phyloP scores from a whole-genome alignment of 331 rosid genomes.

The Malus hybrid region DNA sequence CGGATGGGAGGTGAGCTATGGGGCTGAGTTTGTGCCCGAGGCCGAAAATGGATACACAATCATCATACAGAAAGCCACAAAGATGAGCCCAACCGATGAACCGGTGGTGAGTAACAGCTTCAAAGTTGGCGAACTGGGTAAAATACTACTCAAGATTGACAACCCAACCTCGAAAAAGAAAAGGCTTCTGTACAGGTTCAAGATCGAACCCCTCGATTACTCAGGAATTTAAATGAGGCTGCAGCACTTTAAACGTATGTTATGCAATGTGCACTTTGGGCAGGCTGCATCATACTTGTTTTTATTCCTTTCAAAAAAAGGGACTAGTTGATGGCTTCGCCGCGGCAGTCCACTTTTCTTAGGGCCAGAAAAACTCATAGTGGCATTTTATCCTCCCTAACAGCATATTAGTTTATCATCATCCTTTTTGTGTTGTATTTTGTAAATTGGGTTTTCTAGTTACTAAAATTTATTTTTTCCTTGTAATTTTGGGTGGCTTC shows the following conservation, averaged over 20 bases:
- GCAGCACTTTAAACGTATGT: background rate
- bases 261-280: background rate
- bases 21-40: conserved; percentile 82
- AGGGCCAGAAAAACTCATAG: no score
- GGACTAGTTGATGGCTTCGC: no score
- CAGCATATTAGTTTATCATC: conserved; percentile 14
- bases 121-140: conserved; percentile 75
- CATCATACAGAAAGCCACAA: conserved; percentile 66
- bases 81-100: conserved; percentile 64
- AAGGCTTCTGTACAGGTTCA: conserved; percentile 94
- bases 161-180: conserved; percentile 76
- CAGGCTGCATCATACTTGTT: no score
- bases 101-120: conserved; percentile 63
- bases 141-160: conserved; percentile 63
- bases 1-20: conserved; percentile 89
- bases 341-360: no score
- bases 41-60: conserved; percentile 48
- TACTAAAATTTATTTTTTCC: conserved; percentile 10
- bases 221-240: conserved; percentile 12
- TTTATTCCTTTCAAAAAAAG: no score
- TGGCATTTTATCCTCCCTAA: no score
- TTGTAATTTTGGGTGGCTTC: conserved; percentile 11
- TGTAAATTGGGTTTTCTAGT: conserved; percentile 21
- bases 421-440: conserved; percentile 27
- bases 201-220: conserved; percentile 49